Evolutionary conservation across 495 filamentous ascomycete genomes (phyloP).

Genomic region (Glutinoglossum americanum): DNA sequence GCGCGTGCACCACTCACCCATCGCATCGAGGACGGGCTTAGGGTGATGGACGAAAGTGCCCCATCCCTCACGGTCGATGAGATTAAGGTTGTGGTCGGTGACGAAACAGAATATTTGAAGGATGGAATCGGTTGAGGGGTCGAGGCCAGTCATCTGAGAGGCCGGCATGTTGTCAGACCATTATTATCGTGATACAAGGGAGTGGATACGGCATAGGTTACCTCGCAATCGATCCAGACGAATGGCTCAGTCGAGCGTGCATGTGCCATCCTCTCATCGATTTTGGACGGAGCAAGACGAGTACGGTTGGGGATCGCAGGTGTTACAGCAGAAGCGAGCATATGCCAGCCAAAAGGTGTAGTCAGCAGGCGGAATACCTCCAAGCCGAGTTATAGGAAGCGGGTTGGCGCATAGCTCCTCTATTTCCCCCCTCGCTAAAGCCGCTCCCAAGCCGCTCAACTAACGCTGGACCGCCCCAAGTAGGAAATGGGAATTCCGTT

Average conservation of each 20-base stretch:
- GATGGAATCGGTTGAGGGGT: conserved; percentile 58
- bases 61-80: conserved; percentile 59
- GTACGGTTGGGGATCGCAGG: no score
- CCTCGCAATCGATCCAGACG: conserved; percentile 85
- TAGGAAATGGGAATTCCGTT: no score
- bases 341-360: no score
- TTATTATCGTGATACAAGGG: not conserved
- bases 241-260: conserved; percentile 35
- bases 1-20: conserved; percentile 42
- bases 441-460: no score
- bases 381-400: no score
- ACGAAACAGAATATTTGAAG: conserved; percentile 88
- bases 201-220: conserved; percentile 14
- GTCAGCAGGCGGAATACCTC: no score
- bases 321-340: no score
- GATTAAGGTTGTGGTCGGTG: conserved; percentile 53
- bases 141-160: conserved; percentile 77
- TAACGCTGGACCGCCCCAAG: no score
- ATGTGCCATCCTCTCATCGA: conserved; percentile 18
- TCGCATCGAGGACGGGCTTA: conserved; percentile 44
- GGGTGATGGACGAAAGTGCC: conserved; percentile 61
- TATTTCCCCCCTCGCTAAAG: no score
- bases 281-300: not conserved
- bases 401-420: no score
- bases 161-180: not conserved